phyloP scores from a whole-genome alignment of 1,284 basidiomycete genomes.

The Cutaneotrichosporon mucoides region DNA sequence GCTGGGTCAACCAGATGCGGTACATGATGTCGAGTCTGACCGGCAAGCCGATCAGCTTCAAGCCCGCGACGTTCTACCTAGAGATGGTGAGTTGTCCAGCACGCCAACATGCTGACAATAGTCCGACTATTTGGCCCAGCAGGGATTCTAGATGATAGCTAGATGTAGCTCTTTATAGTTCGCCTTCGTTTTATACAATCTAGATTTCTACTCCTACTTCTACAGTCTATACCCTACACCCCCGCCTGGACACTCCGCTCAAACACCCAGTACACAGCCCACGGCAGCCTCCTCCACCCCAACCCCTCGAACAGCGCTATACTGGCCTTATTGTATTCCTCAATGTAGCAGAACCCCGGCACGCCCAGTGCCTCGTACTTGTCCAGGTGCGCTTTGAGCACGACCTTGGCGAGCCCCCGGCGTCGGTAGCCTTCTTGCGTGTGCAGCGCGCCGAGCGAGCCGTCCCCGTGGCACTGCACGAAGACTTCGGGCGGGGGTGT shows the following conservation, averaged over 20 bases:
- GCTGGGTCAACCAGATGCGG: conserved; percentile 55
- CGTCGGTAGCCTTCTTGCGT: conserved; percentile 20
- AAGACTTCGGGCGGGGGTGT: conserved; percentile 14
- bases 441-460: conserved; percentile 28
- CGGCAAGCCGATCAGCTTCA: conserved; percentile 83
- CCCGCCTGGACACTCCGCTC: conserved; percentile 1
- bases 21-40: conserved; percentile 82
- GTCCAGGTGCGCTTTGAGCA: conserved; percentile 18
- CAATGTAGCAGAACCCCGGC: conserved; percentile 17
- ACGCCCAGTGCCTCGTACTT: not conserved
- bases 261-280: conserved; percentile 3
- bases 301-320: conserved; percentile 21
- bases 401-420: conserved; percentile 25
- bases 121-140: conserved; percentile 47
- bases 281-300: conserved; percentile 18
- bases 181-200: not conserved
- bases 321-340: conserved; percentile 19
- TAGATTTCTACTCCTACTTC: not conserved
- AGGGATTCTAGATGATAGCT: conserved; percentile 34
- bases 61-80: conserved; percentile 81
- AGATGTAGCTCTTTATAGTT: too few species aligned
- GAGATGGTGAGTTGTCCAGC: conserved; percentile 55
- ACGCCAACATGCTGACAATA: conserved; percentile 5
- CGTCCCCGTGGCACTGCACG: conserved; percentile 28
- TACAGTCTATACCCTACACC: not conserved